phyloP scores from a whole-genome alignment of 1,284 basidiomycete species.

The Cryptococcus amylolentus region DNA sequence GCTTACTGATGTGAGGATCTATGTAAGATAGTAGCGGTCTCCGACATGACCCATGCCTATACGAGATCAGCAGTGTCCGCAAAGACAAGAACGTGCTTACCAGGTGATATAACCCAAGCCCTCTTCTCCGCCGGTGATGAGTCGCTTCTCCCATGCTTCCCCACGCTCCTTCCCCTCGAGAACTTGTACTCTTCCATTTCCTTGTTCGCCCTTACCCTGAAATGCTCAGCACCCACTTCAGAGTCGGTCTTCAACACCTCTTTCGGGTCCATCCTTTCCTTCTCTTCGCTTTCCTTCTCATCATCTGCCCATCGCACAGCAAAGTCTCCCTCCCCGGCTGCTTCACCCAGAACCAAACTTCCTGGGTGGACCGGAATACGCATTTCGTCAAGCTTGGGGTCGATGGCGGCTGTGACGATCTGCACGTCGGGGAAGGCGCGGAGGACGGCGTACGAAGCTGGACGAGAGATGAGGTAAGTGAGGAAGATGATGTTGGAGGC shows the following conservation, averaged over 20 bases:
- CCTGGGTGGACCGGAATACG: conserved; percentile 29
- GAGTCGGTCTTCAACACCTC: conserved; percentile 13
- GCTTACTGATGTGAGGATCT: not conserved
- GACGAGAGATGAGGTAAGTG: conserved; percentile 77
- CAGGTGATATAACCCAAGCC: conserved; percentile 47
- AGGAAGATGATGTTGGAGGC: conserved; percentile 81
- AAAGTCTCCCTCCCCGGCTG: conserved; percentile 43
- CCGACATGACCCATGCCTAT: conserved; percentile 47
- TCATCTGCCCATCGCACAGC: conserved; percentile 25
- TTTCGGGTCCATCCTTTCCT: conserved; percentile 24
- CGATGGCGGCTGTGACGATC: conserved; percentile 78
- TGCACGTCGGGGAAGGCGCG: conserved; percentile 76
- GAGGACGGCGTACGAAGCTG: conserved; percentile 72
- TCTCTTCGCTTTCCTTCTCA: conserved; percentile 38
- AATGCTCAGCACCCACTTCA: conserved; percentile 12
- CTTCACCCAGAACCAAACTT: conserved; percentile 30
- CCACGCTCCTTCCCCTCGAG: conserved; percentile 10
- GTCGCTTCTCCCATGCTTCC: conserved; percentile 3
- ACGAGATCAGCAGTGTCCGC: not conserved
- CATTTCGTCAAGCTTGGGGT: conserved; percentile 50
- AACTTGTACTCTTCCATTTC: conserved; percentile 27
- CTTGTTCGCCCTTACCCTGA: conserved; percentile 17
- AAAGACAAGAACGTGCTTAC: conserved; percentile 14
- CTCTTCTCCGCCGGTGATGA: conserved; percentile 28
- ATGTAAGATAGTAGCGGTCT: conserved; percentile 35